Evolutionary conservation across 1,139 yeast species (phyloP), one percentile per base, ranked within the genome.

Genomic region (Saccharomyces hybrid): DNA sequence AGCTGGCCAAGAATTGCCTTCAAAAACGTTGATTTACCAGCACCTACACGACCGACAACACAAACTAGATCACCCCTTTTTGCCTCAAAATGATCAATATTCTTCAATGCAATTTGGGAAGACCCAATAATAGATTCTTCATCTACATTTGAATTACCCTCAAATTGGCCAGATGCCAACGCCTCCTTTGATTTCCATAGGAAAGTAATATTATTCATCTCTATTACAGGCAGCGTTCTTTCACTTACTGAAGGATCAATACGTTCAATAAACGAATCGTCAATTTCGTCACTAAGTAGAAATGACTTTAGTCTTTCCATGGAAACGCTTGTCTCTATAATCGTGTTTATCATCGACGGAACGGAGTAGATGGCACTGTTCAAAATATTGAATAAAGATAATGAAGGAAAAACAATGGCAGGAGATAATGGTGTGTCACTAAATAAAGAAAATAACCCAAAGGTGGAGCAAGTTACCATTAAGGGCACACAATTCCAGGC

Each of bases 321-420:
- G 0, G 91, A 79, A n/a, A 86, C 85, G 4, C 77, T 73, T 0
- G 84, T 78, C 61, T 84, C 87, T 49, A 84, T 78, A 51, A 83
- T 62, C 4, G 80, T 71, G 5, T 80, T 79, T 44, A 84, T 74
- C 27, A 82, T 70, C 0, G 77, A 71, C 0, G 89, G 88, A 44
- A 84, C 74, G 8, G 79, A 78, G 56, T 78, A 75, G 52, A 86
- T 78, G 2, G 89, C 89, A 31, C 77, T 78, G 1, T 84, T 77
- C 53, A 86, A 71, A 62, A 83, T 73, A 54, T 78, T 78, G 61
- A 86, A 80, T 55, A 86, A 70, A 0, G 88, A 73, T 60, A 86
- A 72, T 0, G 88, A 82, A 1, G 95, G 93, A 68, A 86, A 86
- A 0, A 86, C 86, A 53, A 86, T 76, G 30, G 85, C 90, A 0